Evolutionary conservation across 192 early-diverging fungal species (phyloP), one percentile per base, ranked within the genome.

Genomic region (Oehlia diaphana): DNA sequence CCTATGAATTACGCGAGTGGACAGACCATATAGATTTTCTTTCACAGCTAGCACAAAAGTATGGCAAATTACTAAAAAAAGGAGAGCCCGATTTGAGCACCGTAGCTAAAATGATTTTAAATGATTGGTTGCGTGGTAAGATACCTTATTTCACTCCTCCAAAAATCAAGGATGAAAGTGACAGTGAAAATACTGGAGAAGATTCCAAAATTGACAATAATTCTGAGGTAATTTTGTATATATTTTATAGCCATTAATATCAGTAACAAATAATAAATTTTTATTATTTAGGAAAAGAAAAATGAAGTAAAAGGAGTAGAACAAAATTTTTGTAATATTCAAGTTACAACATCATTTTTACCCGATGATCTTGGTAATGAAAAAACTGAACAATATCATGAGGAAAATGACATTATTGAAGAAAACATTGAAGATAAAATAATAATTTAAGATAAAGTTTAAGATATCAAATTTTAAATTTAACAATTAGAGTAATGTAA

Each of bases 111-210:
- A 99, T 98, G 96, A 91, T 99, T 12, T 88, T 99, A 80, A 99
- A 97, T 87, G 98, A 99, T 87, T 99, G 97, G 97, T 84, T 98
- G 63, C 92, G 98, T 63, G 98, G 98, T 26, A 95, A 96, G 81
- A 95, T 99, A 82, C 98, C 98, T 33, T 98, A 93, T 88, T 99
- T 94, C 84, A 90, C 92, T 3, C 85, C 91, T 26, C 98, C 98
- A 86, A 89, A 67, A 50, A 53, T 44, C 10, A 72, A 64, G 2
- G 69, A 77, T 16, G 76, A 72, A 62, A 71, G 69, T 13, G 77
- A 80, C 53, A 84, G 78, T 67, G 63, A 83, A 68, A 74, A 68
- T 37, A 8, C 28, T 7, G 84, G 82, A 12, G 83, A 82, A 66
- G 39, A 42, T 42, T 42, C 39, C 39, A 76, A 79, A 12, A 84